Conservation (phyloP, 257 asterid genomes). For the Ligustrum vulgare region DNA sequence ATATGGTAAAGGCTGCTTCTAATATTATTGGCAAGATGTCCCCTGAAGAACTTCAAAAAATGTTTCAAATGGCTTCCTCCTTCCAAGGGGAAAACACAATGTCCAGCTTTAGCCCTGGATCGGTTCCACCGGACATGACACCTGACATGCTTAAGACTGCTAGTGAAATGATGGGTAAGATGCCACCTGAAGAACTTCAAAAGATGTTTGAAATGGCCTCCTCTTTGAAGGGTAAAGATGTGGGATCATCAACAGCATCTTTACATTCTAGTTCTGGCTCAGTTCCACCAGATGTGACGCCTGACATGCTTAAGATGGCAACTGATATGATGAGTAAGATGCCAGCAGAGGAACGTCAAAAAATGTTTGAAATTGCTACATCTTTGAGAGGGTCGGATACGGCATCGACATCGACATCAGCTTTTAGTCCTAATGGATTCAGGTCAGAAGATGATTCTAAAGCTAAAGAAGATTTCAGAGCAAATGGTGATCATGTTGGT, state of each 20-base stretch:
- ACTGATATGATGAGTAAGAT: conserved; percentile 82
- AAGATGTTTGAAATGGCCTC: conserved; percentile 84
- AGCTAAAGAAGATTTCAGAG: conserved; percentile 35
- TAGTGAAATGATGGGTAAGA: conserved; percentile 81
- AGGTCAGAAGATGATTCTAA: conserved; percentile 35
- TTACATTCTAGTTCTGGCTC: conserved; percentile 40
- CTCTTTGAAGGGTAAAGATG: conserved; percentile 34
- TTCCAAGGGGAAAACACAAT: conserved; percentile 61
- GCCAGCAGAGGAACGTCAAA: conserved; percentile 77
- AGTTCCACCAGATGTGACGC: conserved; percentile 55
- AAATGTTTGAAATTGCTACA: conserved; percentile 79
- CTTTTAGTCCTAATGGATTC: conserved; percentile 36
- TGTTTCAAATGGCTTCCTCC: conserved; percentile 80
- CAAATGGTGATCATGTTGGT: conserved; percentile 33
- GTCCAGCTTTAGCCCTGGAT: conserved; percentile 51
- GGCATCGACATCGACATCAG: conserved; percentile 33
- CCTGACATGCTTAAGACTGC: conserved; percentile 93
- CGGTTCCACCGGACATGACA: conserved; percentile 61
- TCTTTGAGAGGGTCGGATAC: conserved; percentile 61
- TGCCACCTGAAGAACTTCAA: conserved; percentile 80
- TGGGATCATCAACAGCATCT: conserved; percentile 45
- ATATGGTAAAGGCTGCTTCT: conserved; percentile 81
- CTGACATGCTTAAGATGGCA: conserved; percentile 93
- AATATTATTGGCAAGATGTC: conserved; percentile 77
- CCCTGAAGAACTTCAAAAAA: conserved; percentile 80